These are phyloP conservation scores for Leccinum rimulosum DNA, from an alignment of 768 basidiomycete genomes.

Conservation along the genomic window DNA sequence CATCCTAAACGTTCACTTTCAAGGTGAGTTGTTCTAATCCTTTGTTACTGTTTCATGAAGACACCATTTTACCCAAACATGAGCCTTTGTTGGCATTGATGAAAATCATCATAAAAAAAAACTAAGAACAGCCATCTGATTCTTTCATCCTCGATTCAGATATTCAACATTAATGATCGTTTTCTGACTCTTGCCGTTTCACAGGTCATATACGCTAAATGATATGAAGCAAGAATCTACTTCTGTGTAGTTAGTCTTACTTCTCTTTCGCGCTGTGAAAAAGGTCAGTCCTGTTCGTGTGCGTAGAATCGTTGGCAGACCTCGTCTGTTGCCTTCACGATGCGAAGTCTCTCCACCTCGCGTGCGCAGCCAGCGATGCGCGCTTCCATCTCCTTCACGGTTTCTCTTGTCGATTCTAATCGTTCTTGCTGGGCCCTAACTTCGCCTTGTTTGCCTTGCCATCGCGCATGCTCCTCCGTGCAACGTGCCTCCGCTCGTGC, in stretches of 20 bases:
- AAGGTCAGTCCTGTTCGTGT: constrained; percentile 3
- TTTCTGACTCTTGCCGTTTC: constrained; percentile 11
- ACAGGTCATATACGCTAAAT: neutral
- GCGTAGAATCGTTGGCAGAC: constrained; percentile 19
- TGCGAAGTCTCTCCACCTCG: constrained; percentile 66
- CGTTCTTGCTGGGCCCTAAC: constrained; percentile 45
- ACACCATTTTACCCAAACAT: constrained; percentile 25
- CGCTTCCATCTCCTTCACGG: constrained; percentile 56
- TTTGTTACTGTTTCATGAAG: constrained; percentile 14
- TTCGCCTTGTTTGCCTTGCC: constrained; percentile 50
- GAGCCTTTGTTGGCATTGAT: constrained; percentile 33
- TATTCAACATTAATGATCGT: neutral
- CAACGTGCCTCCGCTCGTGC: constrained; percentile 43
- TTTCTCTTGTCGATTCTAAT: constrained; percentile 49
- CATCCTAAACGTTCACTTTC: neutral
- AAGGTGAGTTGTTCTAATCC: constrained; percentile 10
- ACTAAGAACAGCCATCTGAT: constrained; percentile 38
- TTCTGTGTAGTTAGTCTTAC: constrained; percentile 37
- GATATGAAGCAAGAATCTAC: neutral
- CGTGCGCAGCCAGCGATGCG: constrained; percentile 68
- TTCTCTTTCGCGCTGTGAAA: constrained; percentile 50
- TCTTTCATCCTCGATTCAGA: neutral
- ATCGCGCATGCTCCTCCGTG: constrained; percentile 59
- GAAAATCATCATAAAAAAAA: constrained; percentile 22
- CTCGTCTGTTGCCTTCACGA: constrained; percentile 69